Evolutionary conservation across 2,329 filamentous ascomycete species (phyloP), one percentile per base, ranked within the genome.

Genomic region (Xylariaceae sp.): DNA sequence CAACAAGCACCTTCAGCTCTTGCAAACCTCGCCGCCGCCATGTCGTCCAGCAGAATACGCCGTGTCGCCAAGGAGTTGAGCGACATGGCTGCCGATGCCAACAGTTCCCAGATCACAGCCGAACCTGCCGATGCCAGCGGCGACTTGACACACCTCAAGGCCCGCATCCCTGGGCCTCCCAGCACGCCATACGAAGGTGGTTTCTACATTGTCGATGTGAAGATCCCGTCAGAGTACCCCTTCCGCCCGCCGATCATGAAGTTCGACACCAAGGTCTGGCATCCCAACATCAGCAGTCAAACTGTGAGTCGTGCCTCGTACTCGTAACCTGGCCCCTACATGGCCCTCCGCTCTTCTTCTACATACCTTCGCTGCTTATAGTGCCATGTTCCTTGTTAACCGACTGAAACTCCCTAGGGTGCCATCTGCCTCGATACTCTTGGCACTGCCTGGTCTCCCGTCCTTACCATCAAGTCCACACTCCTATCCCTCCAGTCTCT

Each of bases 371-470:
- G 23, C 5, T 30, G 23, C 5, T 30, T 30, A 18, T 2, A 18
- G 17, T 30, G 23, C 1, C 4, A 30, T 5, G 23, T 30, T 30
- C 23, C 23, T 54, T 58, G 8, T 41, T 10, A 13, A 37, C 44
- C 30, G 7, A 48, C 48, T 49, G 17, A 53, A 30, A 49, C 7
- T 30, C 23, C 23, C 4, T 63, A 97, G 91, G 94, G 94, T 58
- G 93, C 92, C 30, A 99, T 99, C 73, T 99, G 94, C 71, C 86
- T 99, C 57, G 94, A 99, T 72, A 97, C 92, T 0, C 83, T 99
- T 13, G 88, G 89, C 8, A 84, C 84, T 10, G 91, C 89, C 67
- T 99, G 94, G 94, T 96, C 93, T 4, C 94, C 94, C 0, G 92
- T 99, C 23, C 83, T 97, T 62, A 99, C 93, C 11, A 93, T 99